Base-by-base conservation (phyloP, 148 eudicot species). In the Pouteria glomerata region DNA sequence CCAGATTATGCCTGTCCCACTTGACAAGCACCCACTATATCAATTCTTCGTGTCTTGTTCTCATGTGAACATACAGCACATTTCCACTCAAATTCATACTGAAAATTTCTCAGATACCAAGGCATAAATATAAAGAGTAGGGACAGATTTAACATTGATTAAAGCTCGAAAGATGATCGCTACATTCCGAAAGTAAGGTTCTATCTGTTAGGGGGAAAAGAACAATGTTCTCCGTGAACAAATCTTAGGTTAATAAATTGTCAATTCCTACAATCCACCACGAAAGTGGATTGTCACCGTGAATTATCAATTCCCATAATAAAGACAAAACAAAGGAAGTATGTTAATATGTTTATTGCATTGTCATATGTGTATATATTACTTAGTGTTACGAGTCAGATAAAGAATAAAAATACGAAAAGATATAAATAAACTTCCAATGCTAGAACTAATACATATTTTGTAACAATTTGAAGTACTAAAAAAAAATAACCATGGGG, bases 391-490 rank as follows among this genome's bases (percentile, higher is more conserved):
- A 30, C 3, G 19, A 51, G 16, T n/a, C 19, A 1, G 14, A 41
- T 23, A 23, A 30, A 53, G 29, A 19, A 66, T 19, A 24, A 57
- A 13, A 42, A 30, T 8, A 45, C 1, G 41, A 1, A 7, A 10
- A 24, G 16, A 13, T 6, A 74, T 39, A 67, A 18, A 50, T 24
- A 47, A 52, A 27, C 34, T 33, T n/a, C 6, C 0, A 31, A 45
- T n/a, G 31, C 39, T 39, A 63, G 45, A 39, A 10, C 14, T 39
- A 39, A 48, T 67, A 29, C 51, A 68, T 14, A 56, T 51, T 10
- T 35, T n/a, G 60, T 60, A 50, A 69, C 62, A 69, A 69, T 27
- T 45, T 31, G 57, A 37, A 66, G 51, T 52, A 68, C 69, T 62
- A 61, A 48, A 61, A 27, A 61, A 61, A 69, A n/a, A n/a, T 42